Base-by-base conservation (phyloP, 192 early-diverging fungal genomes). In the Coemansia sp. region DNA sequence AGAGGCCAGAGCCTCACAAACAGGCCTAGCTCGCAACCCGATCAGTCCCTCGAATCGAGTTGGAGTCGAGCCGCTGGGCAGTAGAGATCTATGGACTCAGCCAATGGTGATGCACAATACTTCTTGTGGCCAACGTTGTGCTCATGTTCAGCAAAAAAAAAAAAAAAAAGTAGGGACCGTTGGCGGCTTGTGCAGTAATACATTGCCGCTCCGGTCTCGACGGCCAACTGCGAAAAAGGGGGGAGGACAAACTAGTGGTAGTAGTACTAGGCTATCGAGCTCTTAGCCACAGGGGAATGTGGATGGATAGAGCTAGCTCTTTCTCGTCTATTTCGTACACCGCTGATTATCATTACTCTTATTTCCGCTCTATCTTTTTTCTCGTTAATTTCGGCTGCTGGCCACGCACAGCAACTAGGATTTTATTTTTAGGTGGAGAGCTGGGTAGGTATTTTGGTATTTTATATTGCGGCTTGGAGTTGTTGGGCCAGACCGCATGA, bases 141-240 rank as follows among this genome's bases (percentile, higher is more conserved):
- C n/a, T n/a, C n/a, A n/a, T n/a, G n/a, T n/a, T n/a, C n/a, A n/a
- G n/a, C n/a, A n/a, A n/a, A n/a, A n/a, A n/a, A n/a, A n/a, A n/a
- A n/a, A n/a, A n/a, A n/a, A n/a, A n/a, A n/a, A n/a, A n/a, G n/a
- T 50, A 50, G 47, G 47, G 47, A 50, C 47, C 47, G 47, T 50
- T 50, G 20, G n/a, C 47, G n/a, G 20, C 47, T 22, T 22, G 47
- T 7, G 47, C 47, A 50, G 47, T 50, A 50, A 50, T 50, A n/a
- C 22, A 50, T 24, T 7, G 8, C 18, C 20, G 6, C n/a, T 50
- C 9, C 7, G 20, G 47, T 22, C 47, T 50, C 47, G 47, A 50
- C 47, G n/a, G 47, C 47, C 47, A 50, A 50, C n/a, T n/a, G n/a
- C 6, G 20, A 50, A 8, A 10, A n/a, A n/a, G n/a, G n/a, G n/a